These are phyloP conservation scores for Neobulgaria alba DNA, from an alignment of 2,329 filamentous ascomycete species.

Conservation along the genomic window DNA sequence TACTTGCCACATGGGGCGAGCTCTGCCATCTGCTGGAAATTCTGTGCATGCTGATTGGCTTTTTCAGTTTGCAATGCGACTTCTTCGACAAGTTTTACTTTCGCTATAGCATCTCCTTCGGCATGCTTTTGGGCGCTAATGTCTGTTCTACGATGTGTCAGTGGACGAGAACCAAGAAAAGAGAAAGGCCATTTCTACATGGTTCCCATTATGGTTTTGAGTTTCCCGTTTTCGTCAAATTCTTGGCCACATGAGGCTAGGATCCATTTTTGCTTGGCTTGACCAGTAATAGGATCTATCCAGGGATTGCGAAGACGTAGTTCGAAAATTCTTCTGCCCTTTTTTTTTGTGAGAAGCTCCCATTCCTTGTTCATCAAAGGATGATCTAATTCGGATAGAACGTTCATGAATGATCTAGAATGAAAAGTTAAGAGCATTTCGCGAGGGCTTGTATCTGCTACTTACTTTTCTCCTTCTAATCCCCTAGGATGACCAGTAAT, in stretches of 20 bases:
- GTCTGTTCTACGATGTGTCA: conserved; percentile 12
- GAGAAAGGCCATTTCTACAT: conserved; percentile 8
- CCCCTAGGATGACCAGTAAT: conserved; percentile 39
- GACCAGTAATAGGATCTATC: conserved; percentile 12
- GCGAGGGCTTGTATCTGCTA: conserved; percentile 24
- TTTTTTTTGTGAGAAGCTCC: conserved; percentile 14
- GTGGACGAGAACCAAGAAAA: not conserved
- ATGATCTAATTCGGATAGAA: conserved; percentile 29
- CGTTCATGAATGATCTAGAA: conserved; percentile 25
- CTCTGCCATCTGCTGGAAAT: conserved; percentile 20
- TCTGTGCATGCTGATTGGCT: conserved; percentile 16
- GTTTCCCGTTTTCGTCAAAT: conserved; percentile 16
- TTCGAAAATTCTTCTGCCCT: conserved; percentile 14
- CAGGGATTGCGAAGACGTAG: conserved; percentile 30
- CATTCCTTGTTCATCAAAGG: conserved; percentile 14
- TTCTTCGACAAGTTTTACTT: conserved; percentile 14
- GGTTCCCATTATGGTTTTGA: conserved; percentile 22
- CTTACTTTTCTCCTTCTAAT: conserved; percentile 31
- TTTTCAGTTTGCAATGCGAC: conserved; percentile 17
- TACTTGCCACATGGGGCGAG: conserved; percentile 17
- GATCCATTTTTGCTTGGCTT: conserved; percentile 18
- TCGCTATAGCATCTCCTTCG: conserved; percentile 12
- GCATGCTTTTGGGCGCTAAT: conserved; percentile 18
- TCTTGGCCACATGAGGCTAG: conserved; percentile 20
- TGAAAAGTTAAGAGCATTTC: not conserved